Percentiles rank a stretch among this genome's conserved stretches.
These are phyloP conservation scores for Acer yangbiense DNA, from an alignment of 345 rosid genomes.

Conservation along the genomic window DNA sequence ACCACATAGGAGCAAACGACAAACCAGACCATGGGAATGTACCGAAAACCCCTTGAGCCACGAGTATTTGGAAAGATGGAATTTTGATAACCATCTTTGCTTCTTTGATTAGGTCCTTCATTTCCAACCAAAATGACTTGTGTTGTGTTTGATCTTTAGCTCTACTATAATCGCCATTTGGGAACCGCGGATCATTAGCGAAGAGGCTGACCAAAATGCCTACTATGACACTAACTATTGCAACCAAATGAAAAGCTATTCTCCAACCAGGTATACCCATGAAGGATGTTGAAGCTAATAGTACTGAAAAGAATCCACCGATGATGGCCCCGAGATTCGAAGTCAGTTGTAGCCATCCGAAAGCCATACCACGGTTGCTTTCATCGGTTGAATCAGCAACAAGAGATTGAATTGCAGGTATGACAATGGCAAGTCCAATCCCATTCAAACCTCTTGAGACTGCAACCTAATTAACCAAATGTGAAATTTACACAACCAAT, in stretches of 20 bases:
- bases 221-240: slow-evolving; percentile 57
- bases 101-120: slow-evolving; percentile 45
- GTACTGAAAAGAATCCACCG: slow-evolving; percentile 56
- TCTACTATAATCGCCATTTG: neutral
- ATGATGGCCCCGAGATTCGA: slow-evolving; percentile 62
- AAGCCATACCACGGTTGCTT: slow-evolving; percentile 70
- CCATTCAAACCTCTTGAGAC: slow-evolving; percentile 73
- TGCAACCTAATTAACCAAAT: slow-evolving; percentile 46
- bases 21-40: slow-evolving; percentile 68
- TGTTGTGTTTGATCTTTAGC: slow-evolving; percentile 19
- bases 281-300: slow-evolving; percentile 67
- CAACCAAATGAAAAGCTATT: slow-evolving; percentile 69
- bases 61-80: slow-evolving; percentile 66
- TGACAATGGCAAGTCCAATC: slow-evolving; percentile 63
- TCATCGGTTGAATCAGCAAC: slow-evolving; percentile 84
- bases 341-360: slow-evolving; percentile 77
- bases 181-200: slow-evolving; percentile 65
- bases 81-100: slow-evolving; percentile 54
- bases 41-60: slow-evolving; percentile 71
- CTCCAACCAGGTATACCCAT: slow-evolving; percentile 80
- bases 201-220: slow-evolving; percentile 60
- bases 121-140: slow-evolving; percentile 41
- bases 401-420: slow-evolving; percentile 62
- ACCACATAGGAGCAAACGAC: slow-evolving; percentile 67
- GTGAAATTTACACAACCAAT: too few relatives aligned